Evolutionary conservation across 176 grass and related monocot genomes (phyloP).

Genomic region (Cenchrus fungigraminus): DNA sequence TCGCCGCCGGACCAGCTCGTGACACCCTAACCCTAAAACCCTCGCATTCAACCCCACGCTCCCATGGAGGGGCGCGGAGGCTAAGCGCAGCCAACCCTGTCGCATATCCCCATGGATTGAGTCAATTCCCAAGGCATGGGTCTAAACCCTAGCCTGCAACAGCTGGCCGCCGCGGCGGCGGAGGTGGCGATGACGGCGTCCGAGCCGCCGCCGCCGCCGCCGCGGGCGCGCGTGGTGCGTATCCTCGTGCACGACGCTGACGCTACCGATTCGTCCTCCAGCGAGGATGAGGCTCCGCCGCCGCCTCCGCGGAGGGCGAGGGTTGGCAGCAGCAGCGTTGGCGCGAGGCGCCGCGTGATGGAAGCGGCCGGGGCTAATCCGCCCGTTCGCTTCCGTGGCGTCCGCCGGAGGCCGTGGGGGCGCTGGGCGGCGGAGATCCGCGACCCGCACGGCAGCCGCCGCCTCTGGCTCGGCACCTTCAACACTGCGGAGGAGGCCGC

Average conservation of each 20-base stretch:
- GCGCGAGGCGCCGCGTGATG: constrained; percentile 46
- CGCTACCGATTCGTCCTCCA: constrained; percentile 92
- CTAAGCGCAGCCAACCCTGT: constrained; percentile 29
- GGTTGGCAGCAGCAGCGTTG: not conserved
- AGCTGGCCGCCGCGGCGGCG: constrained; percentile 21
- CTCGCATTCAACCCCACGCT: constrained; percentile 1
- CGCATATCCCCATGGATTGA: constrained; percentile 49
- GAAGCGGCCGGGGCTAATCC: constrained; percentile 11
- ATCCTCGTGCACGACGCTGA: constrained; percentile 74
- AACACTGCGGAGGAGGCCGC: constrained; percentile 93
- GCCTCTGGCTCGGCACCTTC: constrained; percentile 96
- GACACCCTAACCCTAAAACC: constrained; percentile 55
- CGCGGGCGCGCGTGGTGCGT: constrained; percentile 52
- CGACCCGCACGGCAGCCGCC: constrained; percentile 58
- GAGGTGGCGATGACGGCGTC: not conserved
- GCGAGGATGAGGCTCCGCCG: constrained; percentile 60
- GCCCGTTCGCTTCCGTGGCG: constrained; percentile 62
- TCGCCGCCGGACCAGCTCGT: constrained; percentile 8
- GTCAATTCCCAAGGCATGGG: constrained; percentile 41
- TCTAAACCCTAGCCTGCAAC: constrained; percentile 56
- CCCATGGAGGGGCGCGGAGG: constrained; percentile 48
- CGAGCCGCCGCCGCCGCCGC: not conserved
- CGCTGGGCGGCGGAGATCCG: constrained; percentile 86
- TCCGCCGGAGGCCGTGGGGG: constrained; percentile 79
- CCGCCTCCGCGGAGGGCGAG: not conserved